A percentile compares a stretch with the other conserved stretches of the same genome.
These are phyloP conservation scores for Cordyceps militaris DNA, from an alignment of 2,329 filamentous ascomycete genomes.

Conservation along the genomic window DNA sequence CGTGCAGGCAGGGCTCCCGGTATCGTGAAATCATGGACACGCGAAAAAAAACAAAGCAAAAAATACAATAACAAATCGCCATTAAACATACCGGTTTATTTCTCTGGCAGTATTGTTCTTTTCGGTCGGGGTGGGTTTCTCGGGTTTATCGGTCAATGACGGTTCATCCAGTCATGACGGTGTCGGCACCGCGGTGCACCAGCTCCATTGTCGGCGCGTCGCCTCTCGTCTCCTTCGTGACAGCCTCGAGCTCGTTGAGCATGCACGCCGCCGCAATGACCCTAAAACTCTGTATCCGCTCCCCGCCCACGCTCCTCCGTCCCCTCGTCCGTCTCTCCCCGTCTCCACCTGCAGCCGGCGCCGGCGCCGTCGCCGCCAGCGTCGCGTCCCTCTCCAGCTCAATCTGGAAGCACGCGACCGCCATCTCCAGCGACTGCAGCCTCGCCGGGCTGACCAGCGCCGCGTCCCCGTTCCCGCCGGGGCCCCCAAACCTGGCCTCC, in stretches of 20 bases:
- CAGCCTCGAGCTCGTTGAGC: conserved; percentile 22
- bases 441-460: neutral
- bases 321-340: no score
- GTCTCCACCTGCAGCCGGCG: no score
- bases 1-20: no score
- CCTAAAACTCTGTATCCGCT: conserved; percentile 10
- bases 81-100: no score
- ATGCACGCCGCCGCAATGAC: conserved; percentile 23
- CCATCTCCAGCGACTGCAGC: conserved; percentile 14
- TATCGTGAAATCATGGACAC: no score
- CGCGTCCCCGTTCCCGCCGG: neutral
- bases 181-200: neutral
- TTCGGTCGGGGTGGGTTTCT: no score
- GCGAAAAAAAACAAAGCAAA: no score
- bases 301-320: neutral
- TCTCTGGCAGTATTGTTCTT: no score
- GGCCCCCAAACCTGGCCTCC: neutral
- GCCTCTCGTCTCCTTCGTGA: conserved; percentile 14
- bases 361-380: neutral
- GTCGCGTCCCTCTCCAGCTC: neutral
- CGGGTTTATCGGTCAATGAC: no score
- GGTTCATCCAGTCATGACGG: neutral
- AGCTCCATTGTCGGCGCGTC: neutral
- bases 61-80: no score
- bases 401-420: conserved; percentile 15